These are phyloP conservation scores for Psilocybe azurescens DNA, from an alignment of 768 basidiomycete species.

Conservation along the genomic window DNA sequence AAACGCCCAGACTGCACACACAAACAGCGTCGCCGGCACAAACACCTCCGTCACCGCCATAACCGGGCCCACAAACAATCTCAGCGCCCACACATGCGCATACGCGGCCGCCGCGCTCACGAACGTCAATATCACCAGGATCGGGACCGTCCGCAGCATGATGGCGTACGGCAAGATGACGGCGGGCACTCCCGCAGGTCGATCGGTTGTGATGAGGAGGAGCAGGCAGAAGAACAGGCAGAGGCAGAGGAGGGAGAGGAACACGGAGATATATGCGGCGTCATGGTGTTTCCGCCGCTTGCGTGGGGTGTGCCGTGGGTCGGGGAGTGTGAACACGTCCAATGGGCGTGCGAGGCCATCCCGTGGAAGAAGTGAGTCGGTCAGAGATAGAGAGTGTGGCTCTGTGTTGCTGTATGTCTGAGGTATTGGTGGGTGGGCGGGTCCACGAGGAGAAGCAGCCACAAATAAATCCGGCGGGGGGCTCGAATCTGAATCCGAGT, in stretches of 20 bases:
- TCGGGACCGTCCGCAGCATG: constrained; percentile 76
- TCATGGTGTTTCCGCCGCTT: constrained; percentile 78
- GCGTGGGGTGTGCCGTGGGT: constrained; percentile 70
- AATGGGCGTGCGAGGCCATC: constrained; percentile 68
- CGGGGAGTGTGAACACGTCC: constrained; percentile 79
- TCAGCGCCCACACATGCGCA: constrained; percentile 74
- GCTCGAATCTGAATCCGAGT: constrained; percentile 46
- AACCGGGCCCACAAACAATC: constrained; percentile 84
- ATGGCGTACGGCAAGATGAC: constrained; percentile 65
- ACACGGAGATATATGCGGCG: constrained; percentile 70
- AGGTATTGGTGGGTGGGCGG: constrained; percentile 32
- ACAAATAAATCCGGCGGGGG: constrained; percentile 50
- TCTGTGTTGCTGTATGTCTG: constrained; percentile 41
- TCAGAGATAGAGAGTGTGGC: constrained; percentile 67
- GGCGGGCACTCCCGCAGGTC: constrained; percentile 44
- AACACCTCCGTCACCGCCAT: constrained; percentile 80
- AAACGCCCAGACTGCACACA: constrained; percentile 83
- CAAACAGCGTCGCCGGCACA: constrained; percentile 73
- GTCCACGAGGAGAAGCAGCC: constrained; percentile 32
- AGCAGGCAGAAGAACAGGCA: constrained; percentile 70
- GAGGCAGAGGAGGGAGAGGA: constrained; percentile 61
- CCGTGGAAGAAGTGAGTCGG: constrained; percentile 78
- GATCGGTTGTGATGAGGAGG: constrained; percentile 62
- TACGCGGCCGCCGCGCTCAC: constrained; percentile 76
- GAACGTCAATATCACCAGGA: constrained; percentile 75